Base-by-base conservation (phyloP, 2,329 filamentous ascomycete genomes). In the Xylaria sp. region DNA sequence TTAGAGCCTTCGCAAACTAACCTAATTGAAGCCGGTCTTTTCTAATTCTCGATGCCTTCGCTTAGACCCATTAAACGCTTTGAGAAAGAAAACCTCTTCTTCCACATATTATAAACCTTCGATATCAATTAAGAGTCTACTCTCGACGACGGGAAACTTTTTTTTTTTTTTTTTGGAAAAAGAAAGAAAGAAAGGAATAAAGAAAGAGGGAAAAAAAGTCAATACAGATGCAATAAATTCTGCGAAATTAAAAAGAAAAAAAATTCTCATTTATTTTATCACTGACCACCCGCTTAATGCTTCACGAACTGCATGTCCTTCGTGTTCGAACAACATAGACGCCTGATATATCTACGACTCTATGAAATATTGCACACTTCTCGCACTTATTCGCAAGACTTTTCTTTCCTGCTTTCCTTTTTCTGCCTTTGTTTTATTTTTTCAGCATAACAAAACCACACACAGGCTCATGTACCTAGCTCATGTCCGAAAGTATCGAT, bases 401-500 rank as follows among this genome's bases (percentile, higher is more conserved):
- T 27, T 27, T 27, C 24, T 27, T 27, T 27, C 24, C 4, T 27
- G 24, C 2, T 27, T 2, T 27, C 24, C 2, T 27, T 27, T 27
- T 27, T 27, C 24, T 27, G 24, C 24, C 24, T 27, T 19, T 48
- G 19, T 59, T 48, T 8, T 32, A 24, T 11, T 7, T 50, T 53
- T 14, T 36, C 32, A 8, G 36, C 21, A 14, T 34, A n/a, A 34
- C 3, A 34, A 9, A 47, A 2, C n/a, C 32, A 27, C 36, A 34
- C 7, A 27, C 19, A 2, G 24, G 12, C 34, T 19, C 42, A 27
- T 24, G 9, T 30, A 42, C 53, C 27, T 19, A 14, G 17, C 48
- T 67, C 48, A 54, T 27, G 58, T 14, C 36, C 59, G 53, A 14
- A 67, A 34, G 56, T 59, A 67, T 21, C 65, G 60, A 27, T 67